Conservation (phyloP, 108 stramenopile species). For the Seminavis robusta region DNA sequence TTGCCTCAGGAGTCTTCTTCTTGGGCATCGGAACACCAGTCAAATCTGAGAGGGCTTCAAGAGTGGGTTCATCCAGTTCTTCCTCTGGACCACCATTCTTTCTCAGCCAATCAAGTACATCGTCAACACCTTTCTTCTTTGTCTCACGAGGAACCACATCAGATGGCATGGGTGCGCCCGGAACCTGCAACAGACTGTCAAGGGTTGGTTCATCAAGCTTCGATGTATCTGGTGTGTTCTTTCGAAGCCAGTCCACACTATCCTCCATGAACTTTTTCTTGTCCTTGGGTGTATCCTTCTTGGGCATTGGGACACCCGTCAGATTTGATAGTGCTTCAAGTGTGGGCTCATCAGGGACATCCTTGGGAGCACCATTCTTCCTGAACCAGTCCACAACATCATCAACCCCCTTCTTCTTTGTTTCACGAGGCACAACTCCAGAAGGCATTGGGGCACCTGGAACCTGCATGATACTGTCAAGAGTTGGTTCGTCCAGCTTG, state of each 20-base stretch:
- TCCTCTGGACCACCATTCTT: too few species aligned
- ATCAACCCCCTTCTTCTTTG: not conserved
- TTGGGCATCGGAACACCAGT: not conserved
- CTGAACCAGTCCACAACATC: conserved; percentile 1
- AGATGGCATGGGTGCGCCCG: conserved; percentile 4
- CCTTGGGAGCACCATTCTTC: conserved; percentile 8
- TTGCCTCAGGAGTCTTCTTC: not conserved
- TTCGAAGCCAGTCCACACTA: conserved; percentile 23
- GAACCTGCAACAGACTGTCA: not conserved
- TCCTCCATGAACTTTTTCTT: conserved; percentile 4
- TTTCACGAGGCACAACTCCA: too few species aligned
- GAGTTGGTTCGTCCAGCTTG: too few species aligned
- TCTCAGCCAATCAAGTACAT: too few species aligned
- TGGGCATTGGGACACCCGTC: not conserved
- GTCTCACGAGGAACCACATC: too few species aligned
- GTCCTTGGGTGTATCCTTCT: not conserved
- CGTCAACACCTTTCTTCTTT: too few species aligned
- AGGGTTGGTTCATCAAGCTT: conserved; percentile 1
- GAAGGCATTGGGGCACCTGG: not conserved
- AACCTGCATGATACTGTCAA: not conserved
- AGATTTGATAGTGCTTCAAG: not conserved
- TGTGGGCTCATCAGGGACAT: conserved; percentile 7
- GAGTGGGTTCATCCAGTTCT: too few species aligned
- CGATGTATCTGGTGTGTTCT: not conserved
- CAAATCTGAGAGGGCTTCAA: conserved; percentile 6